phyloP scores from a whole-genome alignment of 2,329 filamentous ascomycete genomes.

The Cercospora sp. region DNA sequence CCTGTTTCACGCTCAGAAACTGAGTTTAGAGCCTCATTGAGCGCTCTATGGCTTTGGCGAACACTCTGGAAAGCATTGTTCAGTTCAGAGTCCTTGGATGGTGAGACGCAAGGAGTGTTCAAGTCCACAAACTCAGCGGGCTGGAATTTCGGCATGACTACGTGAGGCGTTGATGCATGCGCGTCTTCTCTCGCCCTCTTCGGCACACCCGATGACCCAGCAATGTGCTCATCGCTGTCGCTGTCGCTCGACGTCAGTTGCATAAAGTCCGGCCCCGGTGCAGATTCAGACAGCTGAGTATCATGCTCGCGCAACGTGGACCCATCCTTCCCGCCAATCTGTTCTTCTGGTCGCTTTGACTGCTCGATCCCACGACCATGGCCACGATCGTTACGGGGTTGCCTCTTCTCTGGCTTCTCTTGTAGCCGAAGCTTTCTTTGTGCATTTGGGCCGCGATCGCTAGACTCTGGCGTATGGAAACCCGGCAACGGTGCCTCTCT shows the following conservation, averaged over 20 bases:
- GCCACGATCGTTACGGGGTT: not conserved
- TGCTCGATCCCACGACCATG: not conserved
- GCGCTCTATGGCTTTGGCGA: conserved; percentile 1
- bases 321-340: not conserved
- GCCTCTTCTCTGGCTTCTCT: not conserved
- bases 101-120: not conserved
- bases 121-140: not conserved
- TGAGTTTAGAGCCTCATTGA: not conserved
- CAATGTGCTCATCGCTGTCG: not conserved
- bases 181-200: not conserved
- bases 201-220: not conserved
- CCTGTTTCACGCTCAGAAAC: not conserved
- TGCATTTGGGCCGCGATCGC: not conserved
- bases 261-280: conserved; percentile 10
- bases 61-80: not conserved
- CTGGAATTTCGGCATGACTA: not conserved
- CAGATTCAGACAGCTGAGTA: not conserved
- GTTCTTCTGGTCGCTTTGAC: not conserved
- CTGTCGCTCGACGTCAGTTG: conserved; percentile 3
- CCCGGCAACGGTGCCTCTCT: not conserved
- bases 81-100: not conserved
- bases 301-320: not conserved
- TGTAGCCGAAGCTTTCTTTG: not conserved
- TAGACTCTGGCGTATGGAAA: not conserved
- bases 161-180: not conserved